These are phyloP conservation scores for Chamaecrista fasciculata DNA, from an alignment of 306 rosid species.

Conservation along the genomic window DNA sequence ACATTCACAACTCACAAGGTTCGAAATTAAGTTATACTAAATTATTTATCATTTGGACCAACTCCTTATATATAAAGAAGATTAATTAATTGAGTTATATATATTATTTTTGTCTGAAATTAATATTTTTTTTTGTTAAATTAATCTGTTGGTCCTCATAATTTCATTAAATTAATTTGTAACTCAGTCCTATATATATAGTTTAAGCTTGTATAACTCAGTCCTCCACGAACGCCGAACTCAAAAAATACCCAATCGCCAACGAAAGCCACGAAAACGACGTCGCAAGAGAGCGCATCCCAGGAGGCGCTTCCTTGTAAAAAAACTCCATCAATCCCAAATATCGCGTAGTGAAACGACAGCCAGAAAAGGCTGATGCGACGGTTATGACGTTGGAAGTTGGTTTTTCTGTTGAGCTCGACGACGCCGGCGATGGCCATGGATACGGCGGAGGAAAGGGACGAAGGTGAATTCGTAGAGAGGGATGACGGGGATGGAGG, in stretches of 20 bases:
- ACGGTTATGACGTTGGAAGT: constrained; percentile 18
- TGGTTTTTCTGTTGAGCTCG: constrained; percentile 46
- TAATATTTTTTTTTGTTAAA: too few relatives aligned
- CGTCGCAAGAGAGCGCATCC: constrained; percentile 52
- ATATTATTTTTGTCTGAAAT: too few relatives aligned
- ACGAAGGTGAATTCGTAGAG: constrained; percentile 45
- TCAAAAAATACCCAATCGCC: constrained; percentile 52
- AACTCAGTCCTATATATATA: too few relatives aligned
- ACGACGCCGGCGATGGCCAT: constrained; percentile 47
- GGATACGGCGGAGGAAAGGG: constrained; percentile 45
- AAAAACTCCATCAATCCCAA: constrained; percentile 60
- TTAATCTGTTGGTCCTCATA: too few relatives aligned
- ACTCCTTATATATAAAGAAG: too few relatives aligned
- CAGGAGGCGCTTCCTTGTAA: constrained; percentile 56
- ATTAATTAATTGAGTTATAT: too few relatives aligned
- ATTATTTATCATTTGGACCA: too few relatives aligned
- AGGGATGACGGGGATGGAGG: constrained; percentile 55
- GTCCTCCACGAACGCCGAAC: constrained; percentile 44
- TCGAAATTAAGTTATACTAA: too few relatives aligned
- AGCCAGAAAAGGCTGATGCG: constrained; percentile 60
- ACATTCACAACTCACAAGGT: too few relatives aligned
- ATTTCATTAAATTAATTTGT: too few relatives aligned
- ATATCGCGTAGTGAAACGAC: constrained; percentile 52
- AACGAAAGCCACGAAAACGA: constrained; percentile 52
- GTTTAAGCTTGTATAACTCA: too few relatives aligned